These are phyloP conservation scores for Pythium insidiosum DNA, from an alignment of 352 stramenopile species.

Conservation along the genomic window DNA sequence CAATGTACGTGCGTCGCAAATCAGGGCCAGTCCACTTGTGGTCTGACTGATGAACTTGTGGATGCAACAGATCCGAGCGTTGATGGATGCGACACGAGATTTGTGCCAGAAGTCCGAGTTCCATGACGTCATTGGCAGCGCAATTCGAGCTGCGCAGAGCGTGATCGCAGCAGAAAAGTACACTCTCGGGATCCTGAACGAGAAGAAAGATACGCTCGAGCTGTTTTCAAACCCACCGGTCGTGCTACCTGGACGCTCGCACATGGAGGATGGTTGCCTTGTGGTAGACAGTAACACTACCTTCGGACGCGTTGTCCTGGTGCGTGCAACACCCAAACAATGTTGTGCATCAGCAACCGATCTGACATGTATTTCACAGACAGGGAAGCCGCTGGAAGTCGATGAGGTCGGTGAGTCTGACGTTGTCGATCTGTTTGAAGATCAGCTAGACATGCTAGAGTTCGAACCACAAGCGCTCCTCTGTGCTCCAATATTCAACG, in stretches of 20 bases:
- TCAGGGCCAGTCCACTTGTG: no score
- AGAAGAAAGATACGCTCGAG: conserved; percentile 52
- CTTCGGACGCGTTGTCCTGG: conserved; percentile 60
- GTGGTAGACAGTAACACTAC: conserved; percentile 52
- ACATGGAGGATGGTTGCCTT: conserved; percentile 48
- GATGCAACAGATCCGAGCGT: conserved; percentile 43
- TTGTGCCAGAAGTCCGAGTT: conserved; percentile 49
- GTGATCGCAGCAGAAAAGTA: conserved; percentile 49
- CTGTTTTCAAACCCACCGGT: conserved; percentile 59
- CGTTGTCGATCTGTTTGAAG: conserved; percentile 51
- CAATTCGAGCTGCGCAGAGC: conserved; percentile 37
- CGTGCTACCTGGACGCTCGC: conserved; percentile 26
- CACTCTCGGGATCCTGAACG: conserved; percentile 47
- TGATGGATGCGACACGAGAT: conserved; percentile 56
- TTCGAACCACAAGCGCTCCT: conserved; percentile 52
- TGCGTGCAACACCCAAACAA: conserved; percentile 5
- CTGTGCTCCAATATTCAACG: conserved; percentile 52
- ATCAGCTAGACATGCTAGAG: conserved; percentile 55
- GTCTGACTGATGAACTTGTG: no score
- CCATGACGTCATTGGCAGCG: conserved; percentile 40
- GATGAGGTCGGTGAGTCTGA: conserved; percentile 42
- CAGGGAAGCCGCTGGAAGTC: conserved; percentile 41
- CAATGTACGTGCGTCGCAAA: conserved; percentile 28
- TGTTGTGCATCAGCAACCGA: background rate
- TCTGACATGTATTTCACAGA: conserved; percentile 15